Conservation (phyloP, 75 land plant species). For the Sequoiadendron giganteum region DNA sequence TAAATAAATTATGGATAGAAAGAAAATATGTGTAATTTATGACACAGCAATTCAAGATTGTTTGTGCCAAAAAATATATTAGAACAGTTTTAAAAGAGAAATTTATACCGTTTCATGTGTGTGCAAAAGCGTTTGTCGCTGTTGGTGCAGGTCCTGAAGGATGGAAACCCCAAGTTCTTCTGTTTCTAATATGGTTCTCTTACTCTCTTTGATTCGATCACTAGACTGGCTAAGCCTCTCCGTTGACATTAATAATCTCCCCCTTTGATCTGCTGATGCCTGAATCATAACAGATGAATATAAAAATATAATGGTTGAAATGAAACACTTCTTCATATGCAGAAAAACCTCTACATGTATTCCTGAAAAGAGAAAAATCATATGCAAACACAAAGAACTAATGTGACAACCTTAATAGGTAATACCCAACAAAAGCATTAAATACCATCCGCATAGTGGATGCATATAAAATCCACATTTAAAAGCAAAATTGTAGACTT, state of each 20-base stretch:
- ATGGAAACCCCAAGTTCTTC: slow-evolving; percentile 67
- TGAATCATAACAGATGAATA: slow-evolving; percentile 9
- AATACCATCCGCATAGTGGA: not conserved
- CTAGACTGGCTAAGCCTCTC: slow-evolving; percentile 52
- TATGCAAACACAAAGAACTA: not conserved
- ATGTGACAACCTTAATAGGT: not conserved
- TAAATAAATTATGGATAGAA: not conserved
- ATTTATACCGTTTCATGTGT: slow-evolving; percentile 44
- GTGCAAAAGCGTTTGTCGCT: slow-evolving; percentile 60
- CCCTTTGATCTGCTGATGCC: slow-evolving; percentile 51
- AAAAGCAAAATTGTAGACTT: not conserved
- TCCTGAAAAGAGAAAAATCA: not conserved
- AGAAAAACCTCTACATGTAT: not conserved
- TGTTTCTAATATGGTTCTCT: slow-evolving; percentile 50
- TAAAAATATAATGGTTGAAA: not conserved
- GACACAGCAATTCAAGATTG: not conserved
- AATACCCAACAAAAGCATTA: not conserved
- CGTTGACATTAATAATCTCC: slow-evolving; percentile 51
- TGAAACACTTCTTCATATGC: not conserved
- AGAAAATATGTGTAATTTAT: not conserved
- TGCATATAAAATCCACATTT: not conserved
- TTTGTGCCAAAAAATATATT: not conserved
- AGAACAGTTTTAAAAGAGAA: not conserved
- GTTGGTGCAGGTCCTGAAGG: slow-evolving; percentile 62
- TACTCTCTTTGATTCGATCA: slow-evolving; percentile 53